Evolutionary conservation across 179 eudicot species (phyloP), one percentile per base, ranked within the genome.

Genomic region (Vitellaria paradoxa): DNA sequence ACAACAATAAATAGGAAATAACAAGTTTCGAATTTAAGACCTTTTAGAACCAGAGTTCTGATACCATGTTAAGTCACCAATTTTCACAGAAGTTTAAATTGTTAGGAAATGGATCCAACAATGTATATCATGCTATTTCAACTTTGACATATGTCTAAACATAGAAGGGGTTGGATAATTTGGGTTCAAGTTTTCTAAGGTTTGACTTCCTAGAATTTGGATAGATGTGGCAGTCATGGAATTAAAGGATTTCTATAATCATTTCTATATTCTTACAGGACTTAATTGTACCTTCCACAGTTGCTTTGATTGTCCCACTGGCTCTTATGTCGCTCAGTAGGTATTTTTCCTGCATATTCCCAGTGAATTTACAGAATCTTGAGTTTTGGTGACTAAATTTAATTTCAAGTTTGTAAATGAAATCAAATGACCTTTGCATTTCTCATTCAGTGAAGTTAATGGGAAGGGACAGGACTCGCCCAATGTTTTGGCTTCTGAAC

Each of bases 321-420:
- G 97, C 98, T 73, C 91, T 96, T 71, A 50, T 93, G 92, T 96
- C 99, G 59, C 85, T 93, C 76, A 88, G 96, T n/a, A 96, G 99
- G 99, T 96, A 91, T 67, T 42, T 6, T 67, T 65, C 57, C 53
- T 59, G 13, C 70, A 66, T 7, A 53, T 17, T 65, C 65, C 65
- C 75, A 21, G 49, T 57, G 65, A 49, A 17, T 5, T 24, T 59
- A 12, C 15, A n/a, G 61, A n/a, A 53, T 26, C 37, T 65, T 7
- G 15, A 42, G 45, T 42, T 65, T 78, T 65, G 37, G 45, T 40
- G 72, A 3, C 37, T 55, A 56, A 20, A 17, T 47, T 45, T 18
- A 9, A 53, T 26, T 63, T 23, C 57, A 15, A 74, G 52, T 42
- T 24, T 37, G 47, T 60, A 42, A 42, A 42, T 72, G 13, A 73